Conservation (phyloP, 257 asterid species). For the Nicotiana paniculata region DNA sequence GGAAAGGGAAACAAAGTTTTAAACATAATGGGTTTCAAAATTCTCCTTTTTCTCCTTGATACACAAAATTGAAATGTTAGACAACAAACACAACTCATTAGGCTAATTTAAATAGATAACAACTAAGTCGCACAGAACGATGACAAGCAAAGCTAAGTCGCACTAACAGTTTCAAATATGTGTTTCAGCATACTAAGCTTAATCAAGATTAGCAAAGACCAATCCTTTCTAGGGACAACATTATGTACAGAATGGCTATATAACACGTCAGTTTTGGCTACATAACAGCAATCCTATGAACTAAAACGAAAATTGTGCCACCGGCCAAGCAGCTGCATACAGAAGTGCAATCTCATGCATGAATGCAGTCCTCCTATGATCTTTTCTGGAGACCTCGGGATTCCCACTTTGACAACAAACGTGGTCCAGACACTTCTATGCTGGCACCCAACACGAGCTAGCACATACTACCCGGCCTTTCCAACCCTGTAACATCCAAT, state of each 20-base stretch:
- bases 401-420: background rate
- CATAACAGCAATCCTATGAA: background rate
- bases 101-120: background rate
- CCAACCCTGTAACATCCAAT: conserved; percentile 96
- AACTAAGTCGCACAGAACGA: background rate
- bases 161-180: background rate
- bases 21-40: background rate
- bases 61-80: background rate
- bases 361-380: background rate
- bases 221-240: background rate
- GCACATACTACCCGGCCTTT: conserved; percentile 71
- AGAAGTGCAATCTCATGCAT: background rate
- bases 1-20: background rate
- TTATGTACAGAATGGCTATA: background rate
- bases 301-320: background rate
- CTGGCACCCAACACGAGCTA: conserved; percentile 75
- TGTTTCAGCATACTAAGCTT: background rate
- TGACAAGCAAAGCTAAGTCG: background rate
- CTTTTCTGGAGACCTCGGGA: background rate
- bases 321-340: background rate
- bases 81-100: background rate
- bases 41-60: background rate
- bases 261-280: background rate
- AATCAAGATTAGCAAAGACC: background rate
- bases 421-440: conserved; percentile 19